These are phyloP conservation scores for Amanita subjunquillea DNA, from an alignment of 768 basidiomycete species.

Conservation along the genomic window DNA sequence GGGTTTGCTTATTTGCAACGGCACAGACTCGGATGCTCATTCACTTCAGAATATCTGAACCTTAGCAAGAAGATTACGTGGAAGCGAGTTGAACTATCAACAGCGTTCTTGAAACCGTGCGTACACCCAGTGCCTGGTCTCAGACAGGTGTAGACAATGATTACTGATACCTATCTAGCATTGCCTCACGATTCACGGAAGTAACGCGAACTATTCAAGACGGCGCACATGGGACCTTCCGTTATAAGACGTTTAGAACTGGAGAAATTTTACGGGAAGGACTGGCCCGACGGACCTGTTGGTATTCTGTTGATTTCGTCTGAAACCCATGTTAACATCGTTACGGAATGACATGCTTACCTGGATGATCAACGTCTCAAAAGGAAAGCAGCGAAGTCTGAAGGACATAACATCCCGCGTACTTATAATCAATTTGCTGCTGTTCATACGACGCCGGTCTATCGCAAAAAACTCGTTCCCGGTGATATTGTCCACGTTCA, in stretches of 20 bases:
- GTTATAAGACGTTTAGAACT: no score
- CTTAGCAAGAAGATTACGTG: slow-evolving; percentile 9
- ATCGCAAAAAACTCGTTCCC: no score
- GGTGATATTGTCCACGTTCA: no score
- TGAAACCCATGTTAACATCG: background rate
- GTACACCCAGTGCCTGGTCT: background rate
- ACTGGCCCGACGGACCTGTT: no score
- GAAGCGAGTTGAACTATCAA: slow-evolving; percentile 12
- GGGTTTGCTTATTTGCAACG: no score
- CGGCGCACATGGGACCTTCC: background rate
- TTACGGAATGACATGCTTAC: background rate
- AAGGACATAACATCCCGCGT: no score
- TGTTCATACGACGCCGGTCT: no score
- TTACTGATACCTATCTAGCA: slow-evolving; percentile 6
- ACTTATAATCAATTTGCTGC: no score
- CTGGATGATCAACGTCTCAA: background rate
- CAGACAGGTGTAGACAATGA: background rate
- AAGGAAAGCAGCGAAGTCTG: background rate
- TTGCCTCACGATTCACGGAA: slow-evolving; percentile 7
- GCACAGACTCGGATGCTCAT: background rate
- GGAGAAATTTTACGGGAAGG: no score
- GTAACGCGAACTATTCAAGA: background rate
- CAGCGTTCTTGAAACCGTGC: slow-evolving; percentile 16
- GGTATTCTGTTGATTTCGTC: background rate
- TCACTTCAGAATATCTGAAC: background rate